Percentiles rank a stretch among this genome's conserved stretches.
Conservation (phyloP, 2,329 filamentous ascomycete species). For the Tympanopsis confertula region DNA sequence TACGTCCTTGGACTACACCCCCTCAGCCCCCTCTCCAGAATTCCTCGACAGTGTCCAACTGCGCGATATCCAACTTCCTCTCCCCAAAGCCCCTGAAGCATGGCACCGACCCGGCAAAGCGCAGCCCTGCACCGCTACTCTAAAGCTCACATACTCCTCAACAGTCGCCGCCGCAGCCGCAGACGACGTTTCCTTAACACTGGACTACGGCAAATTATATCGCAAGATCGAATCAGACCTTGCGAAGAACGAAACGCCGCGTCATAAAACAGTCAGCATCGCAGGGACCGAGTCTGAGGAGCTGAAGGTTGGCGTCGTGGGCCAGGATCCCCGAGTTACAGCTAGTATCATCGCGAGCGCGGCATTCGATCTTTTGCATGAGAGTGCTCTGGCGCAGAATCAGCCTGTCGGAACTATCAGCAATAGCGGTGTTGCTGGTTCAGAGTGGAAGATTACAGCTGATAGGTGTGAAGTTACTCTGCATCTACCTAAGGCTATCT, state of each 20-base stretch:
- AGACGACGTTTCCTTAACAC: slow-evolving; percentile 28
- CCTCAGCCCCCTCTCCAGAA: slow-evolving; percentile 16
- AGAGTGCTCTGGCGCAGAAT: slow-evolving; percentile 17
- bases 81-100: slow-evolving; percentile 22
- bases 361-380: slow-evolving; percentile 18
- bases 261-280: slow-evolving; percentile 13
- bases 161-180: slow-evolving; percentile 23
- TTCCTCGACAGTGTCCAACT: slow-evolving; percentile 20
- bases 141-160: slow-evolving; percentile 27
- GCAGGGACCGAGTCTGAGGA: slow-evolving; percentile 5
- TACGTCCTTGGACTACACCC: too few relatives aligned
- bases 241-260: slow-evolving; percentile 2
- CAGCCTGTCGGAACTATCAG: slow-evolving; percentile 4
- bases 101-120: slow-evolving; percentile 29
- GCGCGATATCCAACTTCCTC: slow-evolving; percentile 25
- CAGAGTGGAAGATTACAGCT: neutral
- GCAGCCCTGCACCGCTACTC: slow-evolving; percentile 27
- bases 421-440: neutral
- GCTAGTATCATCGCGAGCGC: slow-evolving; percentile 19
- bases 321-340: slow-evolving; percentile 20
- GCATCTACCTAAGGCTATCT: slow-evolving; percentile 27
- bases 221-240: slow-evolving; percentile 17
- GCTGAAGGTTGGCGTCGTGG: slow-evolving; percentile 13
- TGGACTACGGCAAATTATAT: slow-evolving; percentile 33
- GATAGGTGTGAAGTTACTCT: slow-evolving; percentile 20